Conservation (phyloP, 352 stramenopile species). For the Phytophthora fragariae region DNA sequence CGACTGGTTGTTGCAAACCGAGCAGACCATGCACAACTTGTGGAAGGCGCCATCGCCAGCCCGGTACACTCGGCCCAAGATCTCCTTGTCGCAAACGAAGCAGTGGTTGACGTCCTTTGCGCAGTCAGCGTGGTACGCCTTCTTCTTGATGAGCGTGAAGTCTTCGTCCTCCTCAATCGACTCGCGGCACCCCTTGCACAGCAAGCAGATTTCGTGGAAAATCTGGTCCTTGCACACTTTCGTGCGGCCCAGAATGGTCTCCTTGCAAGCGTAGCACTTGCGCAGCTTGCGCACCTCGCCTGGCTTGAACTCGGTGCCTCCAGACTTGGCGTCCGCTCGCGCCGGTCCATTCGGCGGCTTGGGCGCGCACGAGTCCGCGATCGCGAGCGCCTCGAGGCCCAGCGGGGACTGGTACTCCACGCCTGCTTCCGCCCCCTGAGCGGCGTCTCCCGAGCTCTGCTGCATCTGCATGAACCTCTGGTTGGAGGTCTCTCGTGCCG, state of each 20-base stretch:
- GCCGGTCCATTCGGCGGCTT: slow-evolving; percentile 45
- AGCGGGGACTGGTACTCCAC: slow-evolving; percentile 53
- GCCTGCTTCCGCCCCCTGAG: slow-evolving; percentile 31
- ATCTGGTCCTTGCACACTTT: slow-evolving; percentile 81
- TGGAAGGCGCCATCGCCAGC: slow-evolving; percentile 71
- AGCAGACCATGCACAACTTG: slow-evolving; percentile 84
- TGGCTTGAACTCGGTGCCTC: slow-evolving; percentile 63
- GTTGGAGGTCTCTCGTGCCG: slow-evolving; percentile 79
- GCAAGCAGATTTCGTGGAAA: slow-evolving; percentile 87
- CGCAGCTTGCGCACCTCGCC: slow-evolving; percentile 73
- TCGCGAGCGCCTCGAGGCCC: slow-evolving; percentile 40
- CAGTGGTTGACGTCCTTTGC: slow-evolving; percentile 75
- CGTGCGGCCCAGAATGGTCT: slow-evolving; percentile 84
- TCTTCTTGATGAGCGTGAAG: slow-evolving; percentile 84
- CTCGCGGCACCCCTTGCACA: slow-evolving; percentile 78
- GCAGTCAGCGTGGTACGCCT: slow-evolving; percentile 83
- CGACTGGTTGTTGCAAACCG: slow-evolving; percentile 68
- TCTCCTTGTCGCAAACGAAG: slow-evolving; percentile 83
- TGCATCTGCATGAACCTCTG: slow-evolving; percentile 72
- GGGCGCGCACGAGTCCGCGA: slow-evolving; percentile 45
- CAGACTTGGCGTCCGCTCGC: slow-evolving; percentile 67
- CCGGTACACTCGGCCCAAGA: slow-evolving; percentile 79
- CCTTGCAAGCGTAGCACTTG: slow-evolving; percentile 84
- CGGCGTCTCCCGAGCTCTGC: slow-evolving; percentile 32
- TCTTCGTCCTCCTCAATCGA: slow-evolving; percentile 84